Evolutionary conservation across 2,329 filamentous ascomycete species (phyloP).

Genomic region (Alternaria sp.): DNA sequence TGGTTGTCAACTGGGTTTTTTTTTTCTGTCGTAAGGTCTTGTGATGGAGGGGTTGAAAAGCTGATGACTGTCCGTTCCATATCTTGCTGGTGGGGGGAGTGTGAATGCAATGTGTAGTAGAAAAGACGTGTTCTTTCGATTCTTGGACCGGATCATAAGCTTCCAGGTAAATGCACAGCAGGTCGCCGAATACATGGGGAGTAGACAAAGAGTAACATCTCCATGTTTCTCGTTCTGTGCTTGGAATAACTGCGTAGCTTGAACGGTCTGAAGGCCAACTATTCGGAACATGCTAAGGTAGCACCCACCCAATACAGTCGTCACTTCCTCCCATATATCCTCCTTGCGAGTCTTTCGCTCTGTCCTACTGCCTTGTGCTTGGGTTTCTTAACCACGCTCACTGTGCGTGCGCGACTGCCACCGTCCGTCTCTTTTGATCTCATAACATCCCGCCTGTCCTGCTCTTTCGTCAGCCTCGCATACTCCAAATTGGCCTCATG

Average conservation of each 20-base stretch:
- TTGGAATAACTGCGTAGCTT: background rate
- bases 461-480: slow-evolving; percentile 9
- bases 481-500: background rate
- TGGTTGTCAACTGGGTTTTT: too few relatives aligned
- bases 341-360: background rate
- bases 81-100: too few relatives aligned
- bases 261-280: background rate
- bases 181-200: too few relatives aligned
- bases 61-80: background rate
- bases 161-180: background rate
- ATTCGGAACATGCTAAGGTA: too few relatives aligned
- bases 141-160: background rate
- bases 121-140: background rate
- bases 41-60: background rate
- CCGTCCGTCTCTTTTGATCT: slow-evolving; percentile 7
- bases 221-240: background rate
- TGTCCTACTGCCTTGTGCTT: background rate
- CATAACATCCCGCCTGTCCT: slow-evolving; percentile 7
- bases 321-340: background rate
- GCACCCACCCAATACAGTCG: too few relatives aligned
- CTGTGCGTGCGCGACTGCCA: slow-evolving; percentile 8
- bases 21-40: too few relatives aligned
- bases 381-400: slow-evolving; percentile 1
- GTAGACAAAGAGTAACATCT: background rate
- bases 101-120: too few relatives aligned